A percentile compares a stretch with the other conserved stretches of the same genome.
Conservation (phyloP, 169 alveolate species). For the Plasmodium falciparum region DNA sequence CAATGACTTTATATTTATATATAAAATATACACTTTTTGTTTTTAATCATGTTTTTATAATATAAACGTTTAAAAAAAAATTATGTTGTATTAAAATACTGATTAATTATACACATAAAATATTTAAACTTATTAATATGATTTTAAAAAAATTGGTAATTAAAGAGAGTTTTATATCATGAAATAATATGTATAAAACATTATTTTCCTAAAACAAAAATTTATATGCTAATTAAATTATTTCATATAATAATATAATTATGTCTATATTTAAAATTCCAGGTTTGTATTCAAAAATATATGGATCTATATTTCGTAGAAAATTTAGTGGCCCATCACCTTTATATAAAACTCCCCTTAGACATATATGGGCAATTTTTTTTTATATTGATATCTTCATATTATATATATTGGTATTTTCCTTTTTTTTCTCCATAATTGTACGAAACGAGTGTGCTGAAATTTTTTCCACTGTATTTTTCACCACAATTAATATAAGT, state of each 20-base stretch:
- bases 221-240: too few relatives aligned
- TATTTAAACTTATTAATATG: too few relatives aligned
- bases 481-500: constrained; percentile 51
- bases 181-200: too few relatives aligned
- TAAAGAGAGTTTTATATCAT: too few relatives aligned
- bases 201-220: too few relatives aligned
- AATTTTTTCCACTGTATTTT: constrained; percentile 24
- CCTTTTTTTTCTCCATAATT: constrained; percentile 47
- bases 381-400: constrained; percentile 49
- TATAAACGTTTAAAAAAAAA: too few relatives aligned
- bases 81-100: too few relatives aligned
- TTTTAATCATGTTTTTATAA: too few relatives aligned
- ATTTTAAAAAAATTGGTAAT: too few relatives aligned
- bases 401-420: constrained; percentile 37
- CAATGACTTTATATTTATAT: too few relatives aligned
- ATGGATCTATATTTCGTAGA: constrained; percentile 50
- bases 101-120: too few relatives aligned
- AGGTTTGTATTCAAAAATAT: constrained; percentile 46
- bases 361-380: constrained; percentile 70
- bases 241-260: not conserved
- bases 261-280: constrained; percentile 18
- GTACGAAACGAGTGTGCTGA: constrained; percentile 62
- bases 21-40: too few relatives aligned
- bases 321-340: constrained; percentile 75
- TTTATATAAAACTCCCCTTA: constrained; percentile 64